Conservation (phyloP, 345 rosid species). For the Populus davidiana region DNA sequence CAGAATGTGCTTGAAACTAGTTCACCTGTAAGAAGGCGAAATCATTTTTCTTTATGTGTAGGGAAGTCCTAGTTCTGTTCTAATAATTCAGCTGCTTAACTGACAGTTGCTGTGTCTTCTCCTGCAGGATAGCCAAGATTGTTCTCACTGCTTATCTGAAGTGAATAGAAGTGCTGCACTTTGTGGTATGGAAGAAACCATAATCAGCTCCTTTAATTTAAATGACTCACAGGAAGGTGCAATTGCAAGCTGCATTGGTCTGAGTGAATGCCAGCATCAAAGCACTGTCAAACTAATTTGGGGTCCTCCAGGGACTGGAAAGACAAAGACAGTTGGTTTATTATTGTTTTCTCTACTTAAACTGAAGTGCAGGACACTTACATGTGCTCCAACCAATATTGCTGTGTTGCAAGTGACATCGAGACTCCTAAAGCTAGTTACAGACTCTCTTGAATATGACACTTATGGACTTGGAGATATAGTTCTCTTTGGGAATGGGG, state of each 20-base stretch:
- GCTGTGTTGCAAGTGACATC: conserved; percentile 42
- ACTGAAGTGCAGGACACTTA: conserved; percentile 38
- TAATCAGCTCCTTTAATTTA: conserved; percentile 17
- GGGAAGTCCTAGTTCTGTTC: neutral
- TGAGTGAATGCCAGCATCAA: conserved; percentile 25
- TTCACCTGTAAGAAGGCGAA: conserved; percentile 17
- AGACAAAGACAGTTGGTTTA: conserved; percentile 41
- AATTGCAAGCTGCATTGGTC: conserved; percentile 24
- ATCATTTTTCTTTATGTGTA: neutral
- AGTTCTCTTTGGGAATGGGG: conserved; percentile 37
- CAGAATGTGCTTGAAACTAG: conserved; percentile 24
- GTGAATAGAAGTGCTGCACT: neutral
- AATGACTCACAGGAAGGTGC: conserved; percentile 42
- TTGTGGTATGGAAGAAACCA: neutral
- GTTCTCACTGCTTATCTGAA: neutral
- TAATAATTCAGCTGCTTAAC: neutral
- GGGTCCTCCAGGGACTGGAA: conserved; percentile 68
- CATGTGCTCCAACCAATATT: conserved; percentile 54
- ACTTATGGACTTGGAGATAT: conserved; percentile 41
- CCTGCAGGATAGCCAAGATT: neutral
- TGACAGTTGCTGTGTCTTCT: neutral
- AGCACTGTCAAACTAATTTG: conserved; percentile 38
- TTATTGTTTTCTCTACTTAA: conserved; percentile 32
- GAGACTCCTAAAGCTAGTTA: conserved; percentile 25
- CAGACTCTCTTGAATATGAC: conserved; percentile 8